phyloP scores from a whole-genome alignment of 441 rosid genomes.

The Populus hybrid region DNA sequence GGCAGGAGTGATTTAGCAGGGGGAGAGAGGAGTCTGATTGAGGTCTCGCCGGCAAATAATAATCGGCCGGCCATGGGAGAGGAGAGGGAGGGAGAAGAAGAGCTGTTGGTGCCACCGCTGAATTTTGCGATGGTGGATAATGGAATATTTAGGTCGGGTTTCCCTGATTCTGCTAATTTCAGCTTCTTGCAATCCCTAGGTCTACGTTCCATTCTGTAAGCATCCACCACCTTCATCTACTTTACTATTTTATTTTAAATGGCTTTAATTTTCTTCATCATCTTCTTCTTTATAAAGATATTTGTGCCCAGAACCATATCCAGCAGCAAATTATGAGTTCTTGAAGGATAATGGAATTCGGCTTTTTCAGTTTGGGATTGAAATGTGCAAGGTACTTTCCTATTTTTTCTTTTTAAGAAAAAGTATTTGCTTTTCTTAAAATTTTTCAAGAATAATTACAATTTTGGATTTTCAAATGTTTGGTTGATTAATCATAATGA shows the following conservation, averaged over 20 bases:
- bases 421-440: neutral
- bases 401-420: neutral
- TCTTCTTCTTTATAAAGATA: slow-evolving; percentile 33
- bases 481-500: neutral
- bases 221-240: neutral
- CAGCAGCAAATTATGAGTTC: slow-evolving; percentile 59
- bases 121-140: slow-evolving; percentile 76
- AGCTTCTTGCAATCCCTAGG: slow-evolving; percentile 49
- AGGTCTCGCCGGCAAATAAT: slow-evolving; percentile 6
- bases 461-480: neutral
- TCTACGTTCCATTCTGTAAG: slow-evolving; percentile 75
- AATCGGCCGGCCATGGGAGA: neutral
- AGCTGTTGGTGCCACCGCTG: slow-evolving; percentile 40
- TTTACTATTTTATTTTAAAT: neutral
- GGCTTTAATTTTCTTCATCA: neutral
- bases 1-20: slow-evolving; percentile 3
- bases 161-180: slow-evolving; percentile 58
- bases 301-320: slow-evolving; percentile 76
- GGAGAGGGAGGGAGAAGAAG: slow-evolving; percentile 34
- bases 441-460: neutral
- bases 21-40: slow-evolving; percentile 27
- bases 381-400: slow-evolving; percentile 53
- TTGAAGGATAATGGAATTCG: slow-evolving; percentile 45
- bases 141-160: slow-evolving; percentile 69
- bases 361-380: slow-evolving; percentile 72